Conservation (phyloP, 257 asterid genomes). For the Oldenlandia corymbosa region DNA sequence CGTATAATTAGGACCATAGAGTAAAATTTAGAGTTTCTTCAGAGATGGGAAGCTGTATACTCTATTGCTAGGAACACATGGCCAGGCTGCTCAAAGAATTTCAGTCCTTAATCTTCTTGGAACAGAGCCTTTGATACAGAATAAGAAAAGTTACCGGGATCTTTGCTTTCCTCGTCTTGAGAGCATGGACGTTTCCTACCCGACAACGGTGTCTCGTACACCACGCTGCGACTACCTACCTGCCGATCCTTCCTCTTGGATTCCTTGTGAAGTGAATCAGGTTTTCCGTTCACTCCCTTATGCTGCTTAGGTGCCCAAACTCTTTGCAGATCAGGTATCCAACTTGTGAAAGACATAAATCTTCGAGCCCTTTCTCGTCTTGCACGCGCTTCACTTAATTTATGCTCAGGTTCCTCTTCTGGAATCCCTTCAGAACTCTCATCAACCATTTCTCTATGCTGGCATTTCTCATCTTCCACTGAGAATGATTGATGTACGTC, state of each 20-base stretch:
- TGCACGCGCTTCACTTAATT: slow-evolving; percentile 70
- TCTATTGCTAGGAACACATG: too few relatives aligned
- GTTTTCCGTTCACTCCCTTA: slow-evolving; percentile 42
- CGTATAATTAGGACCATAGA: too few relatives aligned
- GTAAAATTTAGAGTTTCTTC: too few relatives aligned
- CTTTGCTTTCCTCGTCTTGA: slow-evolving; percentile 19
- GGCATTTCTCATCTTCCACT: slow-evolving; percentile 44
- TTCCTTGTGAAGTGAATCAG: slow-evolving; percentile 41
- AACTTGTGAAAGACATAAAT: slow-evolving; percentile 40
- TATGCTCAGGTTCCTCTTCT: slow-evolving; percentile 45
- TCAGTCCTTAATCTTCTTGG: slow-evolving; percentile 41
- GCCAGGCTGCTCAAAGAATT: too few relatives aligned
- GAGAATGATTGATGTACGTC: slow-evolving; percentile 39
- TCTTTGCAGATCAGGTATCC: slow-evolving; percentile 76
- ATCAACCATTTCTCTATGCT: slow-evolving; percentile 27
- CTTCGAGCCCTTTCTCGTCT: slow-evolving; percentile 63
- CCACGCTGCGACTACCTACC: slow-evolving; percentile 38
- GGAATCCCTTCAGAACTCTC: slow-evolving; percentile 23
- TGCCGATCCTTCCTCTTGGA: slow-evolving; percentile 42
- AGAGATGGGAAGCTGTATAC: too few relatives aligned
- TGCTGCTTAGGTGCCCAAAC: slow-evolving; percentile 81
- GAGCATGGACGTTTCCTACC: slow-evolving; percentile 39
- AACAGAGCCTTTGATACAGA: slow-evolving; percentile 76
- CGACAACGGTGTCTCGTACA: slow-evolving; percentile 70
- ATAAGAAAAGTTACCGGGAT: slow-evolving; percentile 27